Evolutionary conservation across 495 filamentous ascomycete species (phyloP).

Genomic region (Aspergillus nanangensis): DNA sequence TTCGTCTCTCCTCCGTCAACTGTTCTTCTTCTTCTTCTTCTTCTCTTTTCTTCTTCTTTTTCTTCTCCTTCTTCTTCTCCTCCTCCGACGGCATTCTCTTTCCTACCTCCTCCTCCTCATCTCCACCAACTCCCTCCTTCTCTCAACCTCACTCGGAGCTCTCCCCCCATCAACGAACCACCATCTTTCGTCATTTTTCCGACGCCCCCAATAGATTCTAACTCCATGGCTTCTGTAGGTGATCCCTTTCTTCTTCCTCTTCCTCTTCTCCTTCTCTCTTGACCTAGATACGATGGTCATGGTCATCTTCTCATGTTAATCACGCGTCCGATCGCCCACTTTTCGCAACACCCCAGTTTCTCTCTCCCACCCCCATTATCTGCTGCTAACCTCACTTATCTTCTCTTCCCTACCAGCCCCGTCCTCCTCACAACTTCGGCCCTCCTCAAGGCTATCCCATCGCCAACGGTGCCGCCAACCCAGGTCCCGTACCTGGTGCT

Average conservation of each 20-base stretch:
- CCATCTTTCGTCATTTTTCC: too few relatives aligned
- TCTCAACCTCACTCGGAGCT: too few relatives aligned
- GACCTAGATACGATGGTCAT: constrained; percentile 16
- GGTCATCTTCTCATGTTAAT: too few relatives aligned
- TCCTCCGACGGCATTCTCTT: constrained; percentile 13
- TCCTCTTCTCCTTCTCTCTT: constrained; percentile 6
- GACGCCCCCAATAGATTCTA: constrained; percentile 4
- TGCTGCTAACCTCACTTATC: too few relatives aligned
- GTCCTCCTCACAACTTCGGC: constrained; percentile 42
- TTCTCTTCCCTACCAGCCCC: constrained; percentile 29
- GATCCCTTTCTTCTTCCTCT: constrained; percentile 11
- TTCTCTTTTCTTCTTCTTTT: constrained; percentile 16
- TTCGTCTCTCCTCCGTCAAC: constrained; percentile 8
- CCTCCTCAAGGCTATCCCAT: constrained; percentile 48
- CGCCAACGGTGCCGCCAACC: constrained; percentile 42
- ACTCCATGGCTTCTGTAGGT: constrained; percentile 56
- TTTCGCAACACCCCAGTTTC: too few relatives aligned
- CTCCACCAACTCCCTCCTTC: constrained; percentile 9
- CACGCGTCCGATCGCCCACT: too few relatives aligned
- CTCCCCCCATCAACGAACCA: too few relatives aligned
- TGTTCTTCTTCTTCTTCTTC: constrained; percentile 17
- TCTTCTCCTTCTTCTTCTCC: constrained; percentile 19
- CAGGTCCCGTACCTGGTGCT: constrained; percentile 48
- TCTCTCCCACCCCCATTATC: too few relatives aligned
- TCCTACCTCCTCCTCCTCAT: constrained; percentile 18